Percentiles rank a stretch among this genome's conserved stretches.
Evolutionary conservation across 306 rosid species (phyloP).

Genomic region (Cucurbita maxima): DNA sequence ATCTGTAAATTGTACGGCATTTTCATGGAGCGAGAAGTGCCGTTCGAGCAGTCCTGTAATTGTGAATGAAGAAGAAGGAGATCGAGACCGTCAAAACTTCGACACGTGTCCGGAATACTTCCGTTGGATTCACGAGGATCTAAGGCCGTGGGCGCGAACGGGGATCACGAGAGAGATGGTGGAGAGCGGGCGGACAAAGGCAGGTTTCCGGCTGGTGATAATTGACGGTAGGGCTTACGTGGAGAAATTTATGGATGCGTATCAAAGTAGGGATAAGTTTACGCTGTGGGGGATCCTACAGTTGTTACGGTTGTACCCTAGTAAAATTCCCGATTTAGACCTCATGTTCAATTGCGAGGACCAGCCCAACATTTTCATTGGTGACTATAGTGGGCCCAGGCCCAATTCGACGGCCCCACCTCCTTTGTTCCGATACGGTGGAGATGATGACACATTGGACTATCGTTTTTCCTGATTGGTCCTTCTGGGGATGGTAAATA

Average conservation of each 20-base stretch:
- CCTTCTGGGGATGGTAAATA: slow-evolving; percentile 41
- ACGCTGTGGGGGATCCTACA: slow-evolving; percentile 68
- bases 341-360: slow-evolving; percentile 60
- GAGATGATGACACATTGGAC: slow-evolving; percentile 23
- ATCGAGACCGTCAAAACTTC: too few relatives aligned
- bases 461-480: slow-evolving; percentile 47
- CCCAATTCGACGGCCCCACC: slow-evolving; percentile 19
- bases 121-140: slow-evolving; percentile 69
- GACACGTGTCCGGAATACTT: slow-evolving; percentile 48
- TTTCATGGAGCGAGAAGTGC: background rate
- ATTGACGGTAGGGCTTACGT: slow-evolving; percentile 37
- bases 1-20: background rate
- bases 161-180: slow-evolving; percentile 54
- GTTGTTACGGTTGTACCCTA: slow-evolving; percentile 45
- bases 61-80: background rate
- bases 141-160: slow-evolving; percentile 25
- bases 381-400: background rate
- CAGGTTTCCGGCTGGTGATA: slow-evolving; percentile 49
- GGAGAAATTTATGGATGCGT: slow-evolving; percentile 30
- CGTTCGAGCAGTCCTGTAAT: too few relatives aligned
- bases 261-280: slow-evolving; percentile 52
- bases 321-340: slow-evolving; percentile 42
- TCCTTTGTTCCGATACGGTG: slow-evolving; percentile 55
- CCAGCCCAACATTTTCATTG: slow-evolving; percentile 21
- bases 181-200: slow-evolving; percentile 26